Conservation (phyloP, 2,329 filamentous ascomycete species). For the Fusarium duplospermum region DNA sequence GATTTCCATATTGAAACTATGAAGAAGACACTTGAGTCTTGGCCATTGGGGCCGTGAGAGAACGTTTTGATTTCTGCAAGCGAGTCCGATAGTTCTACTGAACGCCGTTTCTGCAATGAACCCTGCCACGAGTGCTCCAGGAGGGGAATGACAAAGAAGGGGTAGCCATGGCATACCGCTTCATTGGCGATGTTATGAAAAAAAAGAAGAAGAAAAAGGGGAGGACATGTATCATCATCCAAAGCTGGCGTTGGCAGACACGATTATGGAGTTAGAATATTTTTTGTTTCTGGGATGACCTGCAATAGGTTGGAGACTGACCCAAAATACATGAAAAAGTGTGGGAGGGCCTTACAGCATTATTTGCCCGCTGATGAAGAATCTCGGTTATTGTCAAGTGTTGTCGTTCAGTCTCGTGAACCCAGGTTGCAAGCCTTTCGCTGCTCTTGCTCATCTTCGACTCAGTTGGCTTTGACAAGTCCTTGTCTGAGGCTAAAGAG, state of each 20-base stretch:
- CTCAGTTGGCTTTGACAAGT: background rate
- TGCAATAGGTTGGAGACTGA: conserved; percentile 31
- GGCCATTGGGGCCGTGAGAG: background rate
- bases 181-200: conserved; percentile 8
- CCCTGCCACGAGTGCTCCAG: background rate
- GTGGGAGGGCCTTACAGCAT: conserved; percentile 19
- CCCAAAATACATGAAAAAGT: conserved; percentile 21
- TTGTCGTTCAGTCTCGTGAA: conserved; percentile 23
- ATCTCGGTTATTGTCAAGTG: conserved; percentile 30
- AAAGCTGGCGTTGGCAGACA: conserved; percentile 40
- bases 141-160: background rate
- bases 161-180: background rate
- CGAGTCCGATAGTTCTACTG: conserved; percentile 23
- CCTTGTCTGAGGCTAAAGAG: background rate
- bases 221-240: conserved; percentile 37
- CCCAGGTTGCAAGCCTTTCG: conserved; percentile 29
- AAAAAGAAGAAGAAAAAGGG: conserved; percentile 5
- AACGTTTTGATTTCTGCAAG: conserved; percentile 33
- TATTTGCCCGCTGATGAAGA: conserved; percentile 17
- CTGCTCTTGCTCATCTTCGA: background rate
- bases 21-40: background rate
- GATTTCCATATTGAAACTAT: background rate
- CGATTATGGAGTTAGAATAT: conserved; percentile 37
- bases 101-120: conserved; percentile 12
- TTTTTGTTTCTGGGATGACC: conserved; percentile 17